These are phyloP conservation scores for Oropetium thomaeum DNA, from an alignment of 176 grass and related monocot genomes.

Conservation along the genomic window DNA sequence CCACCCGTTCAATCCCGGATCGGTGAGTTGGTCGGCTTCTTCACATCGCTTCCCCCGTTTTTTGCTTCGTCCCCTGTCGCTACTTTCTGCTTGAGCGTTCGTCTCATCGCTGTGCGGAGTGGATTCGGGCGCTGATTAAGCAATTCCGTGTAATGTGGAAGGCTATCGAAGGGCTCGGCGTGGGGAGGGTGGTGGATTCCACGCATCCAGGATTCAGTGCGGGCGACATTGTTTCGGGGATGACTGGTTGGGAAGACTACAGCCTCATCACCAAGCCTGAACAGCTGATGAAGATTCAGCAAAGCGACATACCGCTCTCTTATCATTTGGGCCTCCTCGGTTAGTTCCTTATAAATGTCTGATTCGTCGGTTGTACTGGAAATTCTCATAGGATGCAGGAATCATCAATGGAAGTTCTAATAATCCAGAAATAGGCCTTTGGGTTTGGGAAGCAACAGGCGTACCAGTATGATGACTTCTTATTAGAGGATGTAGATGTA, in stretches of 20 bases:
- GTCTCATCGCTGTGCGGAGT: not conserved
- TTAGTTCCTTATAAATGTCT: slow-evolving; percentile 7
- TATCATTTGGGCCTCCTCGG: slow-evolving; percentile 74
- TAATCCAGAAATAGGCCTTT: no score
- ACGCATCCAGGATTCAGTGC: slow-evolving; percentile 50
- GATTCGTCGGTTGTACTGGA: not conserved
- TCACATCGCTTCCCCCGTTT: not conserved
- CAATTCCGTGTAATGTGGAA: slow-evolving; percentile 15
- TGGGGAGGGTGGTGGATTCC: slow-evolving; percentile 67
- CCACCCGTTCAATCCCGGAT: slow-evolving; percentile 76
- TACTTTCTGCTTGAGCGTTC: not conserved
- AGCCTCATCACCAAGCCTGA: slow-evolving; percentile 54
- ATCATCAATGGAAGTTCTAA: not conserved
- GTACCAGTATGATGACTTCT: not conserved
- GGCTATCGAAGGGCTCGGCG: slow-evolving; percentile 64
- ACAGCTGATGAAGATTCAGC: slow-evolving; percentile 57
- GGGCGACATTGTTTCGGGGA: slow-evolving; percentile 62
- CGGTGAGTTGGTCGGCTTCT: slow-evolving; percentile 18
- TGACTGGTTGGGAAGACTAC: slow-evolving; percentile 93
- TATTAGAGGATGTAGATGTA: no score
- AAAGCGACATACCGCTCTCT: slow-evolving; percentile 61
- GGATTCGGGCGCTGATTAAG: not conserved
- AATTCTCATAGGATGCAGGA: not conserved
- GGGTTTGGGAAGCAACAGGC: not conserved
- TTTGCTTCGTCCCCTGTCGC: not conserved